phyloP scores from a whole-genome alignment of 768 basidiomycete species.

The Amanita rubescens region DNA sequence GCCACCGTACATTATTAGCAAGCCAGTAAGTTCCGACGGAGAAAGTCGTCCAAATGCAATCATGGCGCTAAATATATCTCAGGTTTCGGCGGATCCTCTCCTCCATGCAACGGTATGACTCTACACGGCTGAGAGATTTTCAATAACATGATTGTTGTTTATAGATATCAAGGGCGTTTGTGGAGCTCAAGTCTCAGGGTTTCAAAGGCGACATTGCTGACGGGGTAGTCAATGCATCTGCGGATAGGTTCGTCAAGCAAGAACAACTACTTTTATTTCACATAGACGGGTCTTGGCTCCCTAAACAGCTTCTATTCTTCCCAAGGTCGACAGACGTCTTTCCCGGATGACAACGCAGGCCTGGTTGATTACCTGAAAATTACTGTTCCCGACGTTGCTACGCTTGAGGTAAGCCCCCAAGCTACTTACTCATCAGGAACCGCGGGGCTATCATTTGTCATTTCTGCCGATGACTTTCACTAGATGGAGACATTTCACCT shows the following conservation, averaged over 20 bases:
- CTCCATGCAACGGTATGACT: conserved; percentile 42
- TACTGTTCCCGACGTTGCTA: conserved; percentile 46
- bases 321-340: conserved; percentile 77
- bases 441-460: not conserved
- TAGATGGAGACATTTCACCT: conserved; percentile 87
- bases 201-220: conserved; percentile 31
- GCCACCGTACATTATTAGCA: conserved; percentile 59
- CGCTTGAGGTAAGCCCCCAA: conserved; percentile 52
- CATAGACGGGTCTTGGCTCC: not conserved
- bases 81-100: conserved; percentile 55
- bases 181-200: conserved; percentile 34
- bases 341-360: conserved; percentile 62
- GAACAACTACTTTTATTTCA: conserved; percentile 1
- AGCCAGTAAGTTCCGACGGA: conserved; percentile 39
- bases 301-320: conserved; percentile 72
- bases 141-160: conserved; percentile 7
- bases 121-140: not conserved
- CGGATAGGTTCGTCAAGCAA: conserved; percentile 51
- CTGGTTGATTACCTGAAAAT: conserved; percentile 51
- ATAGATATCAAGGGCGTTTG: conserved; percentile 41
- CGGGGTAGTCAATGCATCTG: conserved; percentile 63
- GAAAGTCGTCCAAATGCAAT: not conserved
- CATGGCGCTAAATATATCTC: conserved; percentile 4
- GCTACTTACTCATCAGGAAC: not conserved
- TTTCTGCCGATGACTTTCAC: not conserved